Evolutionary conservation across 2,329 filamentous ascomycete genomes (phyloP), one percentile per base, ranked within the genome.

Genomic region (Aspergillus jensenii): DNA sequence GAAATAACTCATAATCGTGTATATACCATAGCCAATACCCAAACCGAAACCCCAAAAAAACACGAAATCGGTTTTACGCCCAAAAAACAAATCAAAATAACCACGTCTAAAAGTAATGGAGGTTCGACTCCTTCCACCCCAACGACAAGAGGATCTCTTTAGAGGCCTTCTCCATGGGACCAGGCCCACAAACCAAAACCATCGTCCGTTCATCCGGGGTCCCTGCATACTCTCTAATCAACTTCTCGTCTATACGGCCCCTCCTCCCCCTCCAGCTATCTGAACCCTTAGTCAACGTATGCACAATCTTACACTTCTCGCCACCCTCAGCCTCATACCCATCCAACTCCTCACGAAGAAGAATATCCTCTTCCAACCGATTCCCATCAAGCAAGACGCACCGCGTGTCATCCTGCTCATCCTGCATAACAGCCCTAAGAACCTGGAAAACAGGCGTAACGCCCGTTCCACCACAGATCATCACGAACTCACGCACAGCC

Each of bases 401-500:
- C 2, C 72, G 76, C 0, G 90, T 95, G 8, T 73, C 64, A 67
- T 93, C 90, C 0, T 78, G 71, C 1, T 71, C 65, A 61, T 93
- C 85, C 46, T 82, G 79, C 72, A 92, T 82, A 0, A 96, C 84
- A 0, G 90, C 88, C 6, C 90, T 81, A 52, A 96, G 78, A 3
- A 96, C 90, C 68, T 95, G 90, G 71, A 88, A 95, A 62, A 96
- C 90, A 0, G 93, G 93, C n/a, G 93, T 96, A 68, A 97, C 89
- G 1, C 93, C 93, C n/a, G 86, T 90, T 6, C 93, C 93, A 14
- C 84, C 93, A 66, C 90, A 95, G 33, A 96, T 87, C 91, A 96
- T 96, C 69, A 90, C 80, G 72, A 96, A 91, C 12, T 82, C 83
- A 52, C 82, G 83, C 1, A 96, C 83, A 0, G 66, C 74, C 9